A percentile compares a stretch with the other conserved stretches of the same genome.
phyloP scores from a whole-genome alignment of 148 eudicot species.

The Diospyros lotus region DNA sequence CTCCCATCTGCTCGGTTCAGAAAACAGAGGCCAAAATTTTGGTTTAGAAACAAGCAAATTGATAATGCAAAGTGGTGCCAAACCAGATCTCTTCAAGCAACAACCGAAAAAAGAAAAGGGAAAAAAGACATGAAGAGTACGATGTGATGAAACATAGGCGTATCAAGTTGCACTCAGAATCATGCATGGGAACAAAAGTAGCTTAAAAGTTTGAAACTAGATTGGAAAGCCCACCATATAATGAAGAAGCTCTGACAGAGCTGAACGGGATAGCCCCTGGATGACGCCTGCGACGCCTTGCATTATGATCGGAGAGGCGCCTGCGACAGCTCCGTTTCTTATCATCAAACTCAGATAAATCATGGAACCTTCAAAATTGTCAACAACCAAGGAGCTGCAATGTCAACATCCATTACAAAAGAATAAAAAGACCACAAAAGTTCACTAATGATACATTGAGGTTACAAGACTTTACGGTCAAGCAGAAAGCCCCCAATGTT shows the following conservation, averaged over 20 bases:
- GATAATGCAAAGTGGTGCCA: too few relatives aligned
- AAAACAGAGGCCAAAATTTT: too few relatives aligned
- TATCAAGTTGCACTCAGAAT: background rate
- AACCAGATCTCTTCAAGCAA: too few relatives aligned
- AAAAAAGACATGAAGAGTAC: background rate
- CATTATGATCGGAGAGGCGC: constrained; percentile 85
- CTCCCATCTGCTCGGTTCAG: constrained; percentile 38
- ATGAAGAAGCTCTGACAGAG: constrained; percentile 51
- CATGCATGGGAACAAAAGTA: background rate
- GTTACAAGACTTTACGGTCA: too few relatives aligned
- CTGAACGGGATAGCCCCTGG: constrained; percentile 59
- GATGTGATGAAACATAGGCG: background rate
- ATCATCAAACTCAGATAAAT: constrained; percentile 72
- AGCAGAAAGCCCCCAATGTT: too few relatives aligned
- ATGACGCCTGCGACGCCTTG: constrained; percentile 80
- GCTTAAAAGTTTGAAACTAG: background rate
- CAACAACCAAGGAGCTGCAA: background rate
- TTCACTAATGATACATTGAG: too few relatives aligned
- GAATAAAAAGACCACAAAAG: too few relatives aligned
- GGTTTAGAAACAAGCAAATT: too few relatives aligned
- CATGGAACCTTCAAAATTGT: constrained; percentile 58
- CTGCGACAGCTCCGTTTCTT: constrained; percentile 88
- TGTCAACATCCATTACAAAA: background rate
- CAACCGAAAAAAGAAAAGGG: too few relatives aligned
- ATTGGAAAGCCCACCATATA: constrained; percentile 34